Percentiles rank a stretch among this genome's conserved stretches.
Evolutionary conservation across 2,329 filamentous ascomycete species (phyloP).

Genomic region (Chaetomium sp.): DNA sequence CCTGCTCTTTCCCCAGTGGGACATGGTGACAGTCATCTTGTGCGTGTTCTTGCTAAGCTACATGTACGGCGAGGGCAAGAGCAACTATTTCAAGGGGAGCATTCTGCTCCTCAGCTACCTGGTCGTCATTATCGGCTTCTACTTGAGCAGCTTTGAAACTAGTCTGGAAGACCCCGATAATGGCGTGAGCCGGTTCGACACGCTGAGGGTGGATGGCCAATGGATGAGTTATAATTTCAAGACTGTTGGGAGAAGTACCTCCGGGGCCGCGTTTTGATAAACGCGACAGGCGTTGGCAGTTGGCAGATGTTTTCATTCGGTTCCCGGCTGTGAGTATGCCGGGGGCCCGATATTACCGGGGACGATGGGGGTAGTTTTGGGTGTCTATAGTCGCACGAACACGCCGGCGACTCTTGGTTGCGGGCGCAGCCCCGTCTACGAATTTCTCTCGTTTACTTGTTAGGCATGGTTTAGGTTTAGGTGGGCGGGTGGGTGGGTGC

Average conservation of each 20-base stretch:
- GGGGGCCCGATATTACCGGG: neutral
- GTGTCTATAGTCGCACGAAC: neutral
- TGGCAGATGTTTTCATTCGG: neutral
- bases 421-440: neutral
- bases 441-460: neutral
- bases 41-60: conserved; percentile 96
- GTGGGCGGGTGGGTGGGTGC: neutral
- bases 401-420: neutral
- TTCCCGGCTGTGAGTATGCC: neutral
- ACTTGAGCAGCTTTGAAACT: conserved; percentile 65
- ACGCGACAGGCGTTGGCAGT: neutral
- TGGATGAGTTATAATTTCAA: conserved; percentile 52
- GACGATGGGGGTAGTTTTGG: neutral
- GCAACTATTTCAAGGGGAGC: conserved; percentile 99
- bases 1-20: conserved; percentile 97
- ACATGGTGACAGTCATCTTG: conserved; percentile 95
- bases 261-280: conserved; percentile 42
- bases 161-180: conserved; percentile 48
- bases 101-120: conserved; percentile 92
- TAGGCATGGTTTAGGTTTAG: neutral
- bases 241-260: conserved; percentile 53
- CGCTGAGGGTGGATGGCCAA: conserved; percentile 52
- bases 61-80: conserved; percentile 98
- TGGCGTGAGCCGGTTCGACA: conserved; percentile 53
- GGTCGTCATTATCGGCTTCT: conserved; percentile 90